Base-by-base conservation (phyloP, 1,139 yeast species). In the Candida sanyaensis region DNA sequence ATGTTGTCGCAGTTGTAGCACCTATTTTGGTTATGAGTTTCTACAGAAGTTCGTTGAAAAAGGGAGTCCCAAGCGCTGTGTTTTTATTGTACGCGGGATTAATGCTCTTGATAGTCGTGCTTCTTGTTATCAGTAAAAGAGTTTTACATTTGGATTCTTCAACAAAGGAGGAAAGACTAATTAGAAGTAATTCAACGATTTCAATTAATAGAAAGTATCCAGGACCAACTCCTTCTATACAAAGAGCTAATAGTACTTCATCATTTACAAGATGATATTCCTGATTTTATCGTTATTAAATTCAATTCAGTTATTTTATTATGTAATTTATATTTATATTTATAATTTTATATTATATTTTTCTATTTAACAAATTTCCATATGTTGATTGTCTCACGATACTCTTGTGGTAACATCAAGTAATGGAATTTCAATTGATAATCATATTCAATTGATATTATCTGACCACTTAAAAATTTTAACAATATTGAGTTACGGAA, bases 321-420 rank as follows among this genome's bases (percentile, higher is more conserved):
- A 8, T 31, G 4, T 26, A 30, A 12, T 29, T n/a, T n/a, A n/a
- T n/a, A n/a, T n/a, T n/a, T 37, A 2, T 27, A 23, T 23, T 36
- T 11, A 24, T 24, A 23, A 12, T 17, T 36, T 4, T 36, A 36
- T 23, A 26, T 36, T 36, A 9, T 24, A 24, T 21, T 17, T 36
- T 13, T 5, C 27, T 38, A 31, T 34, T 43, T 39, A n/a, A 65
- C 57, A 43, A 54, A 58, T 37, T 60, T 57, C 75, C 76, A 71
- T n/a, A 70, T 59, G 31, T 63, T 63, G 1, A 60, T 57, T 1
- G 73, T 66, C 46, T 65, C 63, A 10, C 62, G 62, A 47, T 63
- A 63, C 50, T 69, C 65, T 44, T 63, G 64, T 2, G 80, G 80
- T 33, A 75, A 59, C 78, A 75, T 73, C 46, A 75, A 62, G 53